Evolutionary conservation across 1,139 yeast species (phyloP), one percentile per base, ranked within the genome.

Genomic region (Sporopachydermia cereana): DNA sequence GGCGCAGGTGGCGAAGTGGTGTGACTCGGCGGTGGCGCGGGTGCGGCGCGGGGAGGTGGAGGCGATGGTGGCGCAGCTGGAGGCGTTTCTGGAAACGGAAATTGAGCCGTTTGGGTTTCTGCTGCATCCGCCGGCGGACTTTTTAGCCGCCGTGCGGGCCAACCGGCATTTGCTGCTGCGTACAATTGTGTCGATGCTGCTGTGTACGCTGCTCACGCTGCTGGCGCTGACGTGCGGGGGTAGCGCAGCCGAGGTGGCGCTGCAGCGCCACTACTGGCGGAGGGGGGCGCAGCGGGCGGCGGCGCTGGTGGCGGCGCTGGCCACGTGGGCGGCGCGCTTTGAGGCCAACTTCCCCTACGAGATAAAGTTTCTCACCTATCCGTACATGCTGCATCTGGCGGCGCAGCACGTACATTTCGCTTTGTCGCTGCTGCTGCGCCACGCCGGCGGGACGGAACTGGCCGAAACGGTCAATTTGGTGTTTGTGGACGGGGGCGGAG

Each of bases 31-130:
- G 9, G 39, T 12, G 7, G 17, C 5, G 22, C 7, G 22, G 39
- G 20, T 21, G 9, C 18, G 39, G 5, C 9, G 39, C 9, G 5
- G 12, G 9, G 39, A 34, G 9, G 9, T 34, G 5, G 39, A 34
- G 39, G 17, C 9, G 18, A 16, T n/a, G 7, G 18, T 21, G 7
- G 9, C 20, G 39, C 20, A 34, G 22, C 5, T 34, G 5, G 39
- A 34, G 5, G 39, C 9, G 9, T 34, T 16, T n/a, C n/a, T 34
- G 39, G 17, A 34, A 12, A 7, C 39, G 18, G 17, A 34, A n/a
- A 34, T 34, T 34, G 39, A 34, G 22, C 39, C 39, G 39, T 34
- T 34, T 34, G 39, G 20, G 17, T 34, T 34, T 34, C 17, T 34
- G 22, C 17, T 34, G 22, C 9, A 12, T 34, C 18, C 39, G 5